Percentiles rank a stretch among this genome's conserved stretches.
These are phyloP conservation scores for Chiua sp. DNA, from an alignment of 1,284 basidiomycete species.

Conservation along the genomic window DNA sequence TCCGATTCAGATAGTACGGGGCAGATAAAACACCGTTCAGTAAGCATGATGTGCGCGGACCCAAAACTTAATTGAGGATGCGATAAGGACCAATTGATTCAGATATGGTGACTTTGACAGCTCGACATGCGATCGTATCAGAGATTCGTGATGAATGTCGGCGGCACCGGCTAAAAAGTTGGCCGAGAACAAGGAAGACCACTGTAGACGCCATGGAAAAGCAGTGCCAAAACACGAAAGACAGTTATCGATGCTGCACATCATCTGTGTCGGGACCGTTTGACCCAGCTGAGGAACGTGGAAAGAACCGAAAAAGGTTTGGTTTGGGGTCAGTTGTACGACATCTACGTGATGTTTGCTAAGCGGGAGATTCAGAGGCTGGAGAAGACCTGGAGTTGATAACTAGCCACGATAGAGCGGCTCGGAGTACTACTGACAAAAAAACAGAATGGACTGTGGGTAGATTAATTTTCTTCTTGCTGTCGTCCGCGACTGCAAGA, in stretches of 20 bases:
- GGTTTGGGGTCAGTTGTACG: conserved; percentile 6
- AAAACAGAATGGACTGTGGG: no score
- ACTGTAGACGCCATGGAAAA: no score
- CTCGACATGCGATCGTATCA: background rate
- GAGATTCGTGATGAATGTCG: no score
- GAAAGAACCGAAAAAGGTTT: conserved; percentile 19
- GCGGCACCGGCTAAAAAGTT: no score
- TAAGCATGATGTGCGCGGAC: background rate
- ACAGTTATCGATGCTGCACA: no score
- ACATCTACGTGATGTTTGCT: conserved; percentile 5
- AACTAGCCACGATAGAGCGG: no score
- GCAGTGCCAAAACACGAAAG: no score
- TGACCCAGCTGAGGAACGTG: background rate
- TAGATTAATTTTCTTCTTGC: no score
- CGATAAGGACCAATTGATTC: background rate
- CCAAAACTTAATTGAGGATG: background rate
- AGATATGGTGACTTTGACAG: background rate
- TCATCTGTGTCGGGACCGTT: background rate
- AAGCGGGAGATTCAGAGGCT: background rate
- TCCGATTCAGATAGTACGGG: no score
- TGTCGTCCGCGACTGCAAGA: no score
- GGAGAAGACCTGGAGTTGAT: background rate
- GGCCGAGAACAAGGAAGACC: no score
- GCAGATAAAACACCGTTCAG: background rate
- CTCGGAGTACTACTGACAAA: no score